These are phyloP conservation scores for Candida methanosorbosa DNA, from an alignment of 805 yeast genomes.

Conservation along the genomic window DNA sequence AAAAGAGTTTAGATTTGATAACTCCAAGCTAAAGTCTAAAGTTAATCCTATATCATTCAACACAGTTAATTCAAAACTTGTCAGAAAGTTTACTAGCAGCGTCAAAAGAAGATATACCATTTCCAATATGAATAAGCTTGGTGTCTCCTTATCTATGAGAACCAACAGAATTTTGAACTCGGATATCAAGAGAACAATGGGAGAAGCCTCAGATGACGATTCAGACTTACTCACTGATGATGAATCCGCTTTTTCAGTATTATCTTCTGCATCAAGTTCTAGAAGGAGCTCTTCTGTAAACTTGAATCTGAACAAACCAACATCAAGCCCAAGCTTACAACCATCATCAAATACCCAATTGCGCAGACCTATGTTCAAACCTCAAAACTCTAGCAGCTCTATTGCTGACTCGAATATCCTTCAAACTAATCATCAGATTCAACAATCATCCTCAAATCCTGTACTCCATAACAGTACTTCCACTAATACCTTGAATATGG, in stretches of 20 bases:
- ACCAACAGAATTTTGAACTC: slow-evolving; percentile 39
- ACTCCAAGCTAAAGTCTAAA: slow-evolving; percentile 10
- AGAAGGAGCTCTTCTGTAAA: background rate
- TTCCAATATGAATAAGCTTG: slow-evolving; percentile 65
- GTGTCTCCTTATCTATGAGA: slow-evolving; percentile 73
- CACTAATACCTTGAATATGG: background rate
- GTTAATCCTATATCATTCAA: slow-evolving; percentile 1
- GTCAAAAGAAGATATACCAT: slow-evolving; percentile 38
- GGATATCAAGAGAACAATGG: slow-evolving; percentile 19
- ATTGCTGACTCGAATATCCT: slow-evolving; percentile 1
- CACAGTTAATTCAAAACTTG: slow-evolving; percentile 14
- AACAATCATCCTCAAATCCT: background rate
- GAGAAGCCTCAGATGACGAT: slow-evolving; percentile 18
- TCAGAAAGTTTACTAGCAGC: slow-evolving; percentile 20
- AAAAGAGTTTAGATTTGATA: slow-evolving; percentile 42
- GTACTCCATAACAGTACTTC: background rate
- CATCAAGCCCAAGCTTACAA: slow-evolving; percentile 1
- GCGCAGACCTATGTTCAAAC: slow-evolving; percentile 14
- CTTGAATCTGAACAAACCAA: background rate
- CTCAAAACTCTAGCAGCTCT: slow-evolving; percentile 13
- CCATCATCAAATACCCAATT: slow-evolving; percentile 8
- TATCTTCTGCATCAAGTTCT: slow-evolving; percentile 3
- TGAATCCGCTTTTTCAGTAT: slow-evolving; percentile 13
- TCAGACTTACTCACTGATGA: slow-evolving; percentile 13
- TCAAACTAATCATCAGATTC: background rate